Evolutionary conservation across 1,284 basidiomycete genomes (phyloP).

Genomic region (Pseudozyma sp.): DNA sequence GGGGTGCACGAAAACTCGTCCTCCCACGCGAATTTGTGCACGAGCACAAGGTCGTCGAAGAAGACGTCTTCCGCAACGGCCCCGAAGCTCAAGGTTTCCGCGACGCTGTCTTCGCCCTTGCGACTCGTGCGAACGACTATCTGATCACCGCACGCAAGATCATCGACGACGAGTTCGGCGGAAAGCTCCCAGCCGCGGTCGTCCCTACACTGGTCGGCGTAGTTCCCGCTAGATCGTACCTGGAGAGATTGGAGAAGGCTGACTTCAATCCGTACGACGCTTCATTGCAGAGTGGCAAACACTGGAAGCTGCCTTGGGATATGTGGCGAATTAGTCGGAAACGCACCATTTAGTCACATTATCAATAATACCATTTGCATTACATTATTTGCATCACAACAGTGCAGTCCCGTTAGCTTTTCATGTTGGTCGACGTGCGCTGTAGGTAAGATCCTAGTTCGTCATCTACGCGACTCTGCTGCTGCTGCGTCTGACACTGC

Average conservation of each 20-base stretch:
- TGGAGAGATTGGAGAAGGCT: constrained; percentile 79
- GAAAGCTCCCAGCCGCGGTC: constrained; percentile 76
- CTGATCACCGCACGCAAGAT: constrained; percentile 83
- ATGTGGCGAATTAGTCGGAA: constrained; percentile 78
- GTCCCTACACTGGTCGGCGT: constrained; percentile 83
- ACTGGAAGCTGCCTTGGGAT: constrained; percentile 87
- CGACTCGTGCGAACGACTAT: constrained; percentile 90
- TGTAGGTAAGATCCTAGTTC: no score
- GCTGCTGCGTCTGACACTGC: no score
- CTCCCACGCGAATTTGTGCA: constrained; percentile 87
- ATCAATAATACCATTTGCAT: neutral
- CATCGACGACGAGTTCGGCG: constrained; percentile 75
- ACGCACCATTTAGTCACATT: constrained; percentile 65
- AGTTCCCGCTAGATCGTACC: constrained; percentile 79
- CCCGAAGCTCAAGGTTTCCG: constrained; percentile 75
- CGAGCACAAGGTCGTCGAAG: constrained; percentile 82
- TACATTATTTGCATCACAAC: neutral
- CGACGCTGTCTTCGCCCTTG: constrained; percentile 86
- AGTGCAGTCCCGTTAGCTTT: no score
- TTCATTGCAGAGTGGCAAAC: constrained; percentile 75
- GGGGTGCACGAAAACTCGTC: constrained; percentile 75
- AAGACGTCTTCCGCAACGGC: constrained; percentile 83
- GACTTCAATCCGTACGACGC: constrained; percentile 87
- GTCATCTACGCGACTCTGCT: no score
- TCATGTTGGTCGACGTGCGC: no score